Percentiles rank a stretch among this genome's conserved stretches.
phyloP scores from a whole-genome alignment of 2,329 filamentous ascomycete species.

The Calonectria pteridis region DNA sequence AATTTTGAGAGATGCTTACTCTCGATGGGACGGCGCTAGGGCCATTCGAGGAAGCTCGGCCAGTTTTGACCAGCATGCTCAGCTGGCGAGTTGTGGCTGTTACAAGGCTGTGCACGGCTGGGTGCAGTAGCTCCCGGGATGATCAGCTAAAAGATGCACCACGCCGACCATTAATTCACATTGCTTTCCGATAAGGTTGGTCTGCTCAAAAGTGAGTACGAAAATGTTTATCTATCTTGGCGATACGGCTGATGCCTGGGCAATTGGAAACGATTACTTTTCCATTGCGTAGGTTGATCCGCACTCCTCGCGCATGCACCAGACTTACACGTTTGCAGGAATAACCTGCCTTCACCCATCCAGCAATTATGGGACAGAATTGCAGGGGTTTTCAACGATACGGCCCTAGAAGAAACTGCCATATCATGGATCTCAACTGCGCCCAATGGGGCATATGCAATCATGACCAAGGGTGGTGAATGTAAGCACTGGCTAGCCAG shows the following conservation, averaged over 20 bases:
- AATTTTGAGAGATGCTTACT: neutral
- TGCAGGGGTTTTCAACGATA: neutral
- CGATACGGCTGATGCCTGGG: slow-evolving; percentile 23
- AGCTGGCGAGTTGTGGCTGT: neutral
- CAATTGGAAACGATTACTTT: slow-evolving; percentile 28
- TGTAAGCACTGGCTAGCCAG: slow-evolving; percentile 1
- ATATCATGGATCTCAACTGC: slow-evolving; percentile 31
- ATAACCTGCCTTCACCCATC: slow-evolving; percentile 23
- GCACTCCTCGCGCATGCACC: neutral
- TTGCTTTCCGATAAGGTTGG: neutral
- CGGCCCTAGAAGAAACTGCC: slow-evolving; percentile 17
- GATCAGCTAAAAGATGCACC: slow-evolving; percentile 1
- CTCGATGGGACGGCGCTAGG: neutral
- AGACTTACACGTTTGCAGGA: slow-evolving; percentile 12
- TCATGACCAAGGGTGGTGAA: slow-evolving; percentile 31
- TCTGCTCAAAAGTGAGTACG: neutral
- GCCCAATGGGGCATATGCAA: slow-evolving; percentile 23
- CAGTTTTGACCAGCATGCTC: neutral
- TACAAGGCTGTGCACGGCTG: neutral
- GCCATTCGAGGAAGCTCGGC: neutral
- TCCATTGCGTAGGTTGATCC: slow-evolving; percentile 17
- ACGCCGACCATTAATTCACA: neutral
- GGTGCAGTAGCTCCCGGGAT: neutral
- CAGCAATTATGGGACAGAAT: slow-evolving; percentile 28
- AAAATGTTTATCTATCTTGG: slow-evolving; percentile 29